These are phyloP conservation scores for Claviceps digitariae DNA, from an alignment of 2,329 filamentous ascomycete species.

Conservation along the genomic window DNA sequence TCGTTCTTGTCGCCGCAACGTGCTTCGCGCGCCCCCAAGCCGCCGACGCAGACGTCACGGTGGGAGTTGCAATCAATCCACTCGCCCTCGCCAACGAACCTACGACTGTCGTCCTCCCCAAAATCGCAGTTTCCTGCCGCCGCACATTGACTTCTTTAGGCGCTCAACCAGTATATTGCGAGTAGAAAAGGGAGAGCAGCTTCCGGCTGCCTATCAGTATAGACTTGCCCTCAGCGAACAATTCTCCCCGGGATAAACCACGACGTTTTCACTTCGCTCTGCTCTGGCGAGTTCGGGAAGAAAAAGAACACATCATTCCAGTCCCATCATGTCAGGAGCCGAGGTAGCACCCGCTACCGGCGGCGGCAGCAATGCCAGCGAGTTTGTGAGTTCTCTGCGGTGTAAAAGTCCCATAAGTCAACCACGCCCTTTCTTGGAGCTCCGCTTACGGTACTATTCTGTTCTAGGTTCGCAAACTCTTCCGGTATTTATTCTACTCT, in stretches of 20 bases:
- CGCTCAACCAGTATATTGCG: neutral
- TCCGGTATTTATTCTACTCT: constrained; percentile 53
- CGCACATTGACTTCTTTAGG: neutral
- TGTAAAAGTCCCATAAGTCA: neutral
- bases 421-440: neutral
- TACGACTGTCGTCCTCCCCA: neutral
- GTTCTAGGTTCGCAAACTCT: constrained; percentile 82
- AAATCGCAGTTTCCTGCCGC: neutral
- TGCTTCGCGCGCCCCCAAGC: neutral
- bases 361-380: constrained; percentile 70
- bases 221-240: neutral
- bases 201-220: neutral
- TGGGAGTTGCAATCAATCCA: constrained; percentile 2
- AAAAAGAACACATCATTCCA: neutral
- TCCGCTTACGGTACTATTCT: neutral
- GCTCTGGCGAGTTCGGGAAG: neutral
- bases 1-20: neutral
- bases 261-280: neutral
- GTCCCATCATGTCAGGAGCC: constrained; percentile 19
- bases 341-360: constrained; percentile 21
- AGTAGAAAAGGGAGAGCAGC: neutral
- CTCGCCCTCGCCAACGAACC: neutral
- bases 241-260: neutral
- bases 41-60: constrained; percentile 1
- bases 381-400: constrained; percentile 59